Evolutionary conservation across 1,284 basidiomycete genomes (phyloP).

Genomic region (Heterobasidion occidentale): DNA sequence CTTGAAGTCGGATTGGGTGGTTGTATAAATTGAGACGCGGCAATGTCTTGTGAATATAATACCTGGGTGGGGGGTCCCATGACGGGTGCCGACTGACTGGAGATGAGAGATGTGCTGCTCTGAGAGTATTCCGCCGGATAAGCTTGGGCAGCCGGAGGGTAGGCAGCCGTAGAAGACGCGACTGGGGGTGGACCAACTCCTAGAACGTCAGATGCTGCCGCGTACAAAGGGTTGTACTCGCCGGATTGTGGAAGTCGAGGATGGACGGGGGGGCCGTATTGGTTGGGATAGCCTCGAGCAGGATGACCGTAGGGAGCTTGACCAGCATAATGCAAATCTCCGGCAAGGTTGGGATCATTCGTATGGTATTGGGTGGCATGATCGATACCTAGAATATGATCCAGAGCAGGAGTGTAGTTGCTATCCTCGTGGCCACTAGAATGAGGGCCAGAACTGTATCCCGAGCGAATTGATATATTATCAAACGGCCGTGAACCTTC

Average conservation of each 20-base stretch:
- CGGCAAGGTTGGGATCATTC: background rate
- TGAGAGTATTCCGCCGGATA: background rate
- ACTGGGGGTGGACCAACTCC: constrained; percentile 52
- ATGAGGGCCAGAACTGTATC: background rate
- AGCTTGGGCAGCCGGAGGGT: constrained; percentile 5
- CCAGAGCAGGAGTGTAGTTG: background rate
- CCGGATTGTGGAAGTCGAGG: constrained; percentile 20
- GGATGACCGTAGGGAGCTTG: constrained; percentile 4
- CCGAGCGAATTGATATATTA: background rate
- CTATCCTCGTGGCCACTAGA: background rate
- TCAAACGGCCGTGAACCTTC: background rate
- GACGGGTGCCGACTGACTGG: constrained; percentile 7
- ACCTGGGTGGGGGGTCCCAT: constrained; percentile 3
- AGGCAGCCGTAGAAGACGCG: constrained; percentile 3
- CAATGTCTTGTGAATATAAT: background rate
- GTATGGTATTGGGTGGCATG: background rate
- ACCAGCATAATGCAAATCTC: background rate
- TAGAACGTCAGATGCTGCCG: constrained; percentile 75
- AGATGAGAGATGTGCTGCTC: background rate
- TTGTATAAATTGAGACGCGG: constrained; percentile 6
- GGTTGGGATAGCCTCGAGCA: background rate
- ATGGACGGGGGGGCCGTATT: background rate
- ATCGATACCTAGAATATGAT: background rate
- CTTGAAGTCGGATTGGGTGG: constrained; percentile 23
- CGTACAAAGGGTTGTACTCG: constrained; percentile 50